Base-by-base conservation (phyloP, 805 yeast genomes). In the Metschnikowia peoriensis region DNA sequence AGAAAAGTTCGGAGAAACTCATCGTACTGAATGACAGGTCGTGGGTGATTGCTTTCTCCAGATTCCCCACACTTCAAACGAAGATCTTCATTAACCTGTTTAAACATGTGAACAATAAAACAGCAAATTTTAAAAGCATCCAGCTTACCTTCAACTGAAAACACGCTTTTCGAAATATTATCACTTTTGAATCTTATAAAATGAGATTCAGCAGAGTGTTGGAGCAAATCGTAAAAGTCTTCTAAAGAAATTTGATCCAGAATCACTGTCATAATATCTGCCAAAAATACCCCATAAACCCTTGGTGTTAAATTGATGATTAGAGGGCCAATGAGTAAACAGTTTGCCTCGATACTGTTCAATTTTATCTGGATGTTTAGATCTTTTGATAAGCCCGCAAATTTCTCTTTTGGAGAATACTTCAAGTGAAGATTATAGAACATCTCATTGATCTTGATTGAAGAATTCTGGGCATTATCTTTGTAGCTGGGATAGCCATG, bases 1-100 rank as follows among this genome's bases (percentile, higher is more conserved):
- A 74, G 61, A 50, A 73, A 72, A 1, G 73, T 70, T 51, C 78
- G 63, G 48, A 72, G 64, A n/a, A 74, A 61, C 54, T 74, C 78
- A 56, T 74, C 77, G 56, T 69, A 70, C 55, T 73, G 73, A 35
- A 74, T 67, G 44, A 66, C 64, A 16, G 65, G 47, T 28, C 71
- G 56, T 55, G n/a, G 16, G 1, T n/a, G n/a, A n/a, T n/a, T n/a
- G n/a, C n/a, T n/a, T 7, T 14, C 9, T 42, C n/a, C 3, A 28
- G 2, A 2, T 12, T 35, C 22, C 3, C 10, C 10, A n/a, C 4
- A 35, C 4, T 35, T 12, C n/a, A 35, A 12, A 35, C 2, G 5
- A n/a, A n/a, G n/a, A n/a, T 12, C n/a, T 4, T 4, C 38, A 35
- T 12, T 12, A 4, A 5, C n/a, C 32, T 60, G 64, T 47, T 69